Evolutionary conservation across 345 rosid genomes (phyloP), one percentile per base, ranked within the genome.

Genomic region (Tarenaya hassleriana): DNA sequence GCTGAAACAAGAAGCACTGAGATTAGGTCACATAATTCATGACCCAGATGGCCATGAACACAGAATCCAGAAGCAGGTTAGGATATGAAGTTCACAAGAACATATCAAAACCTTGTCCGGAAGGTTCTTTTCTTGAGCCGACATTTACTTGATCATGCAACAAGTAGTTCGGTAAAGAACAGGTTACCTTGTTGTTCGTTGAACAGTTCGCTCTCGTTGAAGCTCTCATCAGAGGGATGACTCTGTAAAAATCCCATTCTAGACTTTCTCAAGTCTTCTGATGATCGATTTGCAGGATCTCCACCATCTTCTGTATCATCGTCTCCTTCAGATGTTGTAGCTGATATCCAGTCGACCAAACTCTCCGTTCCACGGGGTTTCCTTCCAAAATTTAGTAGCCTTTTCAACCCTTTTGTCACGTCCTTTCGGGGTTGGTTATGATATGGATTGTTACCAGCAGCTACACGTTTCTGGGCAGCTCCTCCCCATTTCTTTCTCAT

Each of bases 401-500:
- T 69, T 70, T 94, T 94, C 66, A 94, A 77, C 52, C 97, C 95
- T 76, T 83, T 86, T 9, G 97, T 77, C 66, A 85, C 67, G 74
- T 88, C 97, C 68, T 75, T 91, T 41, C 84, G 87, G 11, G 83
- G 58, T 60, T 80, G 98, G 52, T 62, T 78, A 21, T 77, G 75
- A 27, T 86, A 74, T 67, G 88, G 66, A 62, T 80, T n/a, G n/a
- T n/a, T 86, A 44, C 81, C 67, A 61, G 73, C 85, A 64, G 75
- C 45, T 32, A 78, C 47, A 16, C 89, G 95, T 55, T 84, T 94
- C 78, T 85, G 97, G 20, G 92, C 89, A 67, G 82, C 84, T 52
- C n/a, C n/a, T n/a, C 95, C 99, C 95, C 97, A 86, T 66, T 88
- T 94, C 82, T 94, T 94, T 76, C 95, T 78, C 87, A 86, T 94